Evolutionary conservation across 129 eudicot species (phyloP), one percentile per base, ranked within the genome.

Genomic region (Silybum marianum): DNA sequence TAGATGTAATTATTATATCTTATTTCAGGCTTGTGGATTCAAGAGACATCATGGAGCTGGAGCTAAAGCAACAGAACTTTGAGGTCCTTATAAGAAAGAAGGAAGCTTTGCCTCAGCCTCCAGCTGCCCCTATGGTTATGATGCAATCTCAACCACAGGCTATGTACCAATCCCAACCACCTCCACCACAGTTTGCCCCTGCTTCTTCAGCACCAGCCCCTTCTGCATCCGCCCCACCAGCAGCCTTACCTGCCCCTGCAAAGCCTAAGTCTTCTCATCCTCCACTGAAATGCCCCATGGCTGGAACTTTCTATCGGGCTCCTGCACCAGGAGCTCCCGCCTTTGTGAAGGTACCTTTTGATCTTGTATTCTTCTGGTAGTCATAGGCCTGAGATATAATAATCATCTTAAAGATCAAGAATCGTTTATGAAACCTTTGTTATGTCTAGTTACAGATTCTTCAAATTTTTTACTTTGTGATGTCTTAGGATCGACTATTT

Each of bases 11-110:
- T 74, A 28, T 38, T 25, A 51, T 46, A 72, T 65, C 75, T n/a
- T 28, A 0, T 69, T 79, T 66, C 84, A 94, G 98, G 88, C 97
- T 94, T 66, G 98, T 94, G 81, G 98, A 94, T 92, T 94, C 98
- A 18, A 88, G 89, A 83, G 98, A 94, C 79, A 94, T 94, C 66
- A 85, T 87, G 93, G 98, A 94, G 87, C 86, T 94, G 81, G 84
- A 91, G 88, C 83, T 94, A 69, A 94, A 94, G 84, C 98, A 94
- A 80, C 83, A 62, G 18, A 86, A 87, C 60, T 91, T 92, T 81
- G 98, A 94, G 87, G 84, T 91, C 21, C 77, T 90, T 67, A 92
- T 91, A 12, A 89, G 98, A 26, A 94, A 94, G 78, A 94, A 92
- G 76, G 97, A 88, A 78, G 97, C 95, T 69, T 44, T 94, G 65